These are phyloP conservation scores for Wallacemonas sp. DNA, from an alignment of 208 protist species.

Conservation along the genomic window DNA sequence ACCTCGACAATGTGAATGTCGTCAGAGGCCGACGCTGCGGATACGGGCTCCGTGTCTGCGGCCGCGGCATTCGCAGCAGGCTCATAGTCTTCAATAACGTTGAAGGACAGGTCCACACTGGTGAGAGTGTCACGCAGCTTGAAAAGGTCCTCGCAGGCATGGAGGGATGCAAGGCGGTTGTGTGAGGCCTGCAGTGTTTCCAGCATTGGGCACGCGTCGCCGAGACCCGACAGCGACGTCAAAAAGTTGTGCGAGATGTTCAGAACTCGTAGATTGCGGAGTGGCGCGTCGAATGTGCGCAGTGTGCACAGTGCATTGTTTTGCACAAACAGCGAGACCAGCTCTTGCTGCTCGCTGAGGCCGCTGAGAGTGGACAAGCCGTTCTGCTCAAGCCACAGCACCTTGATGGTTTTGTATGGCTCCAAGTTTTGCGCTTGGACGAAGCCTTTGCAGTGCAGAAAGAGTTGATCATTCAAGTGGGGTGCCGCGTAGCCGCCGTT, in stretches of 20 bases:
- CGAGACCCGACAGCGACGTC: constrained; percentile 61
- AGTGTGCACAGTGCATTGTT: constrained; percentile 92
- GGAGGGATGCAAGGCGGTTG: constrained; percentile 76
- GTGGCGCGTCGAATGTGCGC: constrained; percentile 32
- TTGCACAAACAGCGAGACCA: constrained; percentile 93
- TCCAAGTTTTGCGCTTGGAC: constrained; percentile 86
- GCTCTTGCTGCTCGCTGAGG: constrained; percentile 60
- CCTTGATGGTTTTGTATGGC: constrained; percentile 85
- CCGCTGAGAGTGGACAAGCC: constrained; percentile 82
- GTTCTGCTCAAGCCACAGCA: constrained; percentile 96
- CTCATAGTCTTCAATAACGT: constrained; percentile 65
- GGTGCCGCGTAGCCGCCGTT: constrained; percentile 88
- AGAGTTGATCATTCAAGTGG: constrained; percentile 88
- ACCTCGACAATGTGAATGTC: constrained; percentile 45
- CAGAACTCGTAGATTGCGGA: constrained; percentile 83
- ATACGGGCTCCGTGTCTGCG: neutral
- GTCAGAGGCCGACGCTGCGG: constrained; percentile 21
- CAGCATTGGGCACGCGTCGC: constrained; percentile 49
- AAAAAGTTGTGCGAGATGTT: constrained; percentile 81
- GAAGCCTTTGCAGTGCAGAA: constrained; percentile 94
- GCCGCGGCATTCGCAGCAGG: constrained; percentile 11
- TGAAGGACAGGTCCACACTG: constrained; percentile 93
- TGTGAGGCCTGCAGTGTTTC: constrained; percentile 74
- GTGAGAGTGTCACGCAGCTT: constrained; percentile 68
- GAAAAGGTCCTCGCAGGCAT: constrained; percentile 75